Evolutionary conservation across 2,329 filamentous ascomycete species (phyloP).

Genomic region (Neonectria faginata): DNA sequence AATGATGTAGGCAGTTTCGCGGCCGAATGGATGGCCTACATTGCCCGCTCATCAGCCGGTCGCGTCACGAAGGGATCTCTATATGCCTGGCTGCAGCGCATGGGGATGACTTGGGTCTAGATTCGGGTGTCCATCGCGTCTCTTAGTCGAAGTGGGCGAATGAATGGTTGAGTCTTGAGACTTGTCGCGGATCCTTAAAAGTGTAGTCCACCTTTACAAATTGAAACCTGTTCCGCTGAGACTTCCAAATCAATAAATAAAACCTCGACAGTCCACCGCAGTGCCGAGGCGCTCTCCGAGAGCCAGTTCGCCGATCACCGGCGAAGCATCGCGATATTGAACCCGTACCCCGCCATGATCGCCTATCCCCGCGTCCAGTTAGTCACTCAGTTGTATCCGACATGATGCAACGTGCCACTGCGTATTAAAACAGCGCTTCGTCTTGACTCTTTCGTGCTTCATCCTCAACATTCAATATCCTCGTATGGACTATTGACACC

Average conservation of each 20-base stretch:
- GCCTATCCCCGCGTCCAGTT: slow-evolving; percentile 6
- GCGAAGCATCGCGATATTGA: slow-evolving; percentile 24
- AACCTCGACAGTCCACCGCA: neutral
- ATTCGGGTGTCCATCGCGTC: too few species aligned
- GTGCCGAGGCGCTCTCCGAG: slow-evolving; percentile 22
- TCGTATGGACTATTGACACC: slow-evolving; percentile 2
- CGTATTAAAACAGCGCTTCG: neutral
- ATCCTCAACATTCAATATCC: too few species aligned
- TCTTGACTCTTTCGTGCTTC: neutral
- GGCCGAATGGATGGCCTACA: slow-evolving; percentile 40
- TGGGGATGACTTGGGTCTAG: slow-evolving; percentile 36
- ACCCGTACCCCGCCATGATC: slow-evolving; percentile 9
- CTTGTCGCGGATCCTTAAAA: neutral
- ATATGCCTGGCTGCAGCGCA: slow-evolving; percentile 38
- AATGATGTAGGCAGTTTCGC: slow-evolving; percentile 35
- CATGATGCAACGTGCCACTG: neutral
- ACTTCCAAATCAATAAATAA: neutral
- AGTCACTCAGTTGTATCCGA: neutral
- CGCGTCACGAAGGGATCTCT: slow-evolving; percentile 33
- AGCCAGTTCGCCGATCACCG: slow-evolving; percentile 34
- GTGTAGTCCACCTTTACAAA: neutral
- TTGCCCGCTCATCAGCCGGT: slow-evolving; percentile 25
- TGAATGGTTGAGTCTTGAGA: neutral
- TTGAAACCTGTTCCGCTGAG: neutral
- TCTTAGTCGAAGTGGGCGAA: neutral